Percentiles rank a stretch among this genome's conserved stretches.
phyloP scores from a whole-genome alignment of 208 protist genomes.

The Crithidia bombi region DNA sequence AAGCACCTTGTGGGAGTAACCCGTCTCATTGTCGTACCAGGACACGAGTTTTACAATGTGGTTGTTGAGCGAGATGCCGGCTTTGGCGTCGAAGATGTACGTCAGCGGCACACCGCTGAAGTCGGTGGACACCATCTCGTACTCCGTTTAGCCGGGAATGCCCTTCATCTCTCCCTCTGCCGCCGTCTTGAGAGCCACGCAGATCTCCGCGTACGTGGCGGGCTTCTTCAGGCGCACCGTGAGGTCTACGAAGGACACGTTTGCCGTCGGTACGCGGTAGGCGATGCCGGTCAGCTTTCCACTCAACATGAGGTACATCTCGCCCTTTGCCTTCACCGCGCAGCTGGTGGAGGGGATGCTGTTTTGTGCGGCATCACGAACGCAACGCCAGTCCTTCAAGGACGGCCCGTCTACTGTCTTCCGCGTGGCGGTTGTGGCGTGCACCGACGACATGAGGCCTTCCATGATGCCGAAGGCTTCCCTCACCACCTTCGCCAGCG shows the following conservation, averaged over 20 bases:
- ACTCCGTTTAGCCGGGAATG: slow-evolving; percentile 98
- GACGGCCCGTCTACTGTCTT: slow-evolving; percentile 98
- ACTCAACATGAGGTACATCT: slow-evolving; percentile 92
- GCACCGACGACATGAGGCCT: slow-evolving; percentile 99
- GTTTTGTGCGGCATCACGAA: slow-evolving; percentile 95
- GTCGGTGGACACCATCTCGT: slow-evolving; percentile 98
- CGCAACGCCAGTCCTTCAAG: slow-evolving; percentile 98
- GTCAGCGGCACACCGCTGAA: slow-evolving; percentile 95
- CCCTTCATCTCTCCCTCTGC: slow-evolving; percentile 94
- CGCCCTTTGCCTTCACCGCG: slow-evolving; percentile 99
- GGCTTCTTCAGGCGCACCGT: slow-evolving; percentile 93
- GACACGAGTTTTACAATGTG: slow-evolving; percentile 99
- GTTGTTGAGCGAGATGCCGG: slow-evolving; percentile 96
- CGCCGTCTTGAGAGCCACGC: slow-evolving; percentile 93
- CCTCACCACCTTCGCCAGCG: slow-evolving; percentile 96
- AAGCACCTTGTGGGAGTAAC: slow-evolving; percentile 98
- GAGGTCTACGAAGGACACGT: slow-evolving; percentile 99
- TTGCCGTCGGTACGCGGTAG: slow-evolving; percentile 98
- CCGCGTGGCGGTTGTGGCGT: slow-evolving; percentile 99
- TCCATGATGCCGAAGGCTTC: slow-evolving; percentile 97
- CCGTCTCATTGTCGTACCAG: slow-evolving; percentile 99
- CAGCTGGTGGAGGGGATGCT: slow-evolving; percentile 99
- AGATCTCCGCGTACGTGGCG: slow-evolving; percentile 97
- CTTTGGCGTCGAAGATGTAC: slow-evolving; percentile 98
- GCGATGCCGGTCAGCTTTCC: slow-evolving; percentile 97